Percentiles rank a stretch among this genome's conserved stretches.
Conservation (phyloP, 2,329 filamentous ascomycete genomes). For the Penicillium sp. region DNA sequence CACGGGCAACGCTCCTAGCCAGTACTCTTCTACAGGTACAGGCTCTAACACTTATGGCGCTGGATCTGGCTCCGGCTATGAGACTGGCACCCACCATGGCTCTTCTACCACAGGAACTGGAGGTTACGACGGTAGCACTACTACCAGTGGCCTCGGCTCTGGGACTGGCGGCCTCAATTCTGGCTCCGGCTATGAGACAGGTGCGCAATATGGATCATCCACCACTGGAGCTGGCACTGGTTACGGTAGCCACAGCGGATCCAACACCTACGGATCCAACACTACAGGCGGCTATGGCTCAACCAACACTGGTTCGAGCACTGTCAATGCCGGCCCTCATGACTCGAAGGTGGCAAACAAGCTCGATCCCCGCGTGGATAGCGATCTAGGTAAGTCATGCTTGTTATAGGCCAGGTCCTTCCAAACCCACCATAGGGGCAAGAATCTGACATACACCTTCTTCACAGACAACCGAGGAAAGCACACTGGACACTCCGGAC, state of each 20-base stretch:
- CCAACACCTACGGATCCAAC: conserved; percentile 2
- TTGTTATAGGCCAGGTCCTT: neutral
- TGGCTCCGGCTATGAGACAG: neutral
- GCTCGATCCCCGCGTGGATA: conserved; percentile 47
- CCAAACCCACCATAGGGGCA: neutral
- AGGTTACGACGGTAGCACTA: neutral
- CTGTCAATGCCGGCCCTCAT: conserved; percentile 41
- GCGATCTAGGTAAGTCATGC: conserved; percentile 16
- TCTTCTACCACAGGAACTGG: neutral
- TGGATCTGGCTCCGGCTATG: conserved; percentile 3
- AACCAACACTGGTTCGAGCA: conserved; percentile 9
- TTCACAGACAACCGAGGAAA: conserved; percentile 3
- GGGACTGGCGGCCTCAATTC: neutral
- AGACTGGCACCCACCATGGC: conserved; percentile 1
- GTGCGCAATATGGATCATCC: neutral
- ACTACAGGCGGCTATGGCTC: conserved; percentile 12
- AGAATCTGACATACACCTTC: neutral
- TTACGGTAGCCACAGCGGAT: conserved; percentile 1
- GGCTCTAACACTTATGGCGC: neutral
- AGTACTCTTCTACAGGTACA: conserved; percentile 1
- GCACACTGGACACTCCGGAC: neutral
- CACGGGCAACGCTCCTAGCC: neutral
- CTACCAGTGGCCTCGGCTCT: neutral
- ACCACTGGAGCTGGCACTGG: neutral
- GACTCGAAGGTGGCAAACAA: conserved; percentile 49